Percentiles rank a stretch among this genome's conserved stretches.
phyloP scores from a whole-genome alignment of 148 eudicot genomes.

The Rhododendron simsii region DNA sequence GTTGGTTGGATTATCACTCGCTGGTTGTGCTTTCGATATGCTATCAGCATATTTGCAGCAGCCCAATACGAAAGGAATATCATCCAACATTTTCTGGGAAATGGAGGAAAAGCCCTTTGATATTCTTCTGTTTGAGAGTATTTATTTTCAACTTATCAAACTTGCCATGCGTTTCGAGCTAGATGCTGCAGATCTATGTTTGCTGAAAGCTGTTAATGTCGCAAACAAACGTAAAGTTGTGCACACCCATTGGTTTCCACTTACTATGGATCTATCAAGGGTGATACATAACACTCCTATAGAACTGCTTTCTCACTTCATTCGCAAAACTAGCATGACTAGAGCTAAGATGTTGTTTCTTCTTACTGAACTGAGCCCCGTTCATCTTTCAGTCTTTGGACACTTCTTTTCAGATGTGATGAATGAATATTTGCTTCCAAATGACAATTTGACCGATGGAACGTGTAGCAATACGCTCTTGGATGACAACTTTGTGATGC shows the following conservation, averaged over 20 bases:
- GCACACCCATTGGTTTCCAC: slow-evolving; percentile 29
- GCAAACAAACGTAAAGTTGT: slow-evolving; percentile 25
- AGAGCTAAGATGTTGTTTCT: slow-evolving; percentile 57
- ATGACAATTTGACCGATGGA: slow-evolving; percentile 16
- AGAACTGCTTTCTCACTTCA: slow-evolving; percentile 49
- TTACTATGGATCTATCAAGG: slow-evolving; percentile 48
- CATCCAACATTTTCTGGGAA: slow-evolving; percentile 28
- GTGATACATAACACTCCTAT: slow-evolving; percentile 53
- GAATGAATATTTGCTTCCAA: slow-evolving; percentile 21
- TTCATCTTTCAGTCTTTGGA: slow-evolving; percentile 72
- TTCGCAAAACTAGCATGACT: slow-evolving; percentile 34
- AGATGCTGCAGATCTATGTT: slow-evolving; percentile 57
- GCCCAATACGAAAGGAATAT: slow-evolving; percentile 17
- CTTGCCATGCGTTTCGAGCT: slow-evolving; percentile 39
- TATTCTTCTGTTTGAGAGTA: slow-evolving; percentile 43
- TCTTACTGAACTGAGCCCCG: slow-evolving; percentile 57
- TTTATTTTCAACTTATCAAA: slow-evolving; percentile 47
- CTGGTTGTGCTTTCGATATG: slow-evolving; percentile 59
- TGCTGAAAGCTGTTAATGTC: slow-evolving; percentile 67
- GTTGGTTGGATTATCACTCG: slow-evolving; percentile 49
- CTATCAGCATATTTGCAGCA: slow-evolving; percentile 34
- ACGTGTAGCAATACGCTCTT: slow-evolving; percentile 25
- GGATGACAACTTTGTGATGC: slow-evolving; percentile 56
- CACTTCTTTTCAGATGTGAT: slow-evolving; percentile 39
- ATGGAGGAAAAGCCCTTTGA: slow-evolving; percentile 28